A percentile compares a stretch with the other conserved stretches of the same genome.
These are phyloP conservation scores for Centaurea solstitialis DNA, from an alignment of 129 eudicot species.

Conservation along the genomic window DNA sequence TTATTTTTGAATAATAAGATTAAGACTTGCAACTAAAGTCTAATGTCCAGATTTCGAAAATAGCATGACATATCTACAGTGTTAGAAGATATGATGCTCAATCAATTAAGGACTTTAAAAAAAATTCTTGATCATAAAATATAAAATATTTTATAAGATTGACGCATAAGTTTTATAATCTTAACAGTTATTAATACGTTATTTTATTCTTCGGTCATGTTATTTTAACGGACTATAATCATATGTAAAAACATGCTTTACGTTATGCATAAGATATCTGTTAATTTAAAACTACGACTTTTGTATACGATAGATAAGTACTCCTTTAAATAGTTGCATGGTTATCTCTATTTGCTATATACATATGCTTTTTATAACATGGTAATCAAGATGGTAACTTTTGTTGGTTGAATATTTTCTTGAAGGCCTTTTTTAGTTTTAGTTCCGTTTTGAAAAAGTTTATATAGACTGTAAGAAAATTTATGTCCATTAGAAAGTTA, in stretches of 20 bases:
- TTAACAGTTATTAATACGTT: not conserved
- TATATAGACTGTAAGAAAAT: not conserved
- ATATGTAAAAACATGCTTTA: not conserved
- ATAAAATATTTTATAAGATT: not conserved
- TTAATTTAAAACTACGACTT: not conserved
- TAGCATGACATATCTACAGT: conserved; percentile 21
- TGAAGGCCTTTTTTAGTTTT: not conserved
- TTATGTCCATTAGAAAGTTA: not conserved
- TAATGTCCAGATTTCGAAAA: not conserved
- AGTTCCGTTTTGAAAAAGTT: not conserved
- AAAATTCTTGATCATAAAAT: not conserved
- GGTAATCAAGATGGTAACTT: not conserved
- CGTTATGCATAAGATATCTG: not conserved
- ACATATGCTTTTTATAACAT: not conserved
- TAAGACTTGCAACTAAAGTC: conserved; percentile 23
- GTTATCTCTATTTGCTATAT: not conserved
- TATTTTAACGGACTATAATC: not conserved
- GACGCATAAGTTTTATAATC: not conserved
- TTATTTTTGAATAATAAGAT: conserved; percentile 2
- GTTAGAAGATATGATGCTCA: not conserved
- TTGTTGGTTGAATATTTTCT: not conserved
- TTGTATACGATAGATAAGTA: not conserved
- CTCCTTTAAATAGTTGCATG: not conserved
- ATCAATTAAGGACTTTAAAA: not conserved
- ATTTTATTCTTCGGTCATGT: not conserved